These are phyloP conservation scores for Chimonanthus salicifolius DNA, from an alignment of 164 flowering plant genomes.

Conservation along the genomic window DNA sequence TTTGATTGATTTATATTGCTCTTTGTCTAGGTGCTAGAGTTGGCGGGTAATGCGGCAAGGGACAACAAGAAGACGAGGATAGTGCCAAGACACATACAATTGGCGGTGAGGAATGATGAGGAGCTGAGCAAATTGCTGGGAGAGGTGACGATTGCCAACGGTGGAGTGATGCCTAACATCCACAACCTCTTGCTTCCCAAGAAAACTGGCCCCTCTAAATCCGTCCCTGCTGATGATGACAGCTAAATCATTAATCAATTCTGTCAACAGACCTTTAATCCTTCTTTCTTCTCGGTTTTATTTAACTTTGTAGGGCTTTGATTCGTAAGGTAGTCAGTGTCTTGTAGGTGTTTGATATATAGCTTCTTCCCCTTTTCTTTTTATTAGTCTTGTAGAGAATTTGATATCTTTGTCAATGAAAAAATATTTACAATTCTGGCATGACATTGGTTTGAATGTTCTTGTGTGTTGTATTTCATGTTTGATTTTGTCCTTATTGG, in stretches of 20 bases:
- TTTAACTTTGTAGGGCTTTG: not conserved
- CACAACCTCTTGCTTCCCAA: constrained; percentile 77
- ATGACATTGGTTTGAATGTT: no score
- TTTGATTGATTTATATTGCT: not conserved
- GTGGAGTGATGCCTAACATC: constrained; percentile 92
- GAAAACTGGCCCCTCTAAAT: constrained; percentile 28
- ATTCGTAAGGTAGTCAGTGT: not conserved
- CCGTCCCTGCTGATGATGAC: constrained; percentile 5
- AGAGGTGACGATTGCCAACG: constrained; percentile 79
- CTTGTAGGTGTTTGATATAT: not conserved
- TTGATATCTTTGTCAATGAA: not conserved
- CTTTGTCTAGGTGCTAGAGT: constrained; percentile 29
- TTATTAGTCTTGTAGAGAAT: not conserved
- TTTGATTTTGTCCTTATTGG: no score
- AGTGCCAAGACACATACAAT: constrained; percentile 46
- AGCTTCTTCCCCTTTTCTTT: not conserved
- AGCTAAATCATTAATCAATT: not conserved
- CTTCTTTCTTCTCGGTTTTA: not conserved
- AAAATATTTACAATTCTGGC: no score
- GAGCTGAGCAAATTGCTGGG: constrained; percentile 83
- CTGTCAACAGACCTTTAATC: not conserved
- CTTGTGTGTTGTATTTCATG: no score
- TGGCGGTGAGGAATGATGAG: constrained; percentile 83
- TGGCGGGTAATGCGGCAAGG: constrained; percentile 48
- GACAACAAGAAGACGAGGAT: constrained; percentile 42